phyloP scores from a whole-genome alignment of 2,329 filamentous ascomycete genomes.

The Trichoderma brevicompactum region DNA sequence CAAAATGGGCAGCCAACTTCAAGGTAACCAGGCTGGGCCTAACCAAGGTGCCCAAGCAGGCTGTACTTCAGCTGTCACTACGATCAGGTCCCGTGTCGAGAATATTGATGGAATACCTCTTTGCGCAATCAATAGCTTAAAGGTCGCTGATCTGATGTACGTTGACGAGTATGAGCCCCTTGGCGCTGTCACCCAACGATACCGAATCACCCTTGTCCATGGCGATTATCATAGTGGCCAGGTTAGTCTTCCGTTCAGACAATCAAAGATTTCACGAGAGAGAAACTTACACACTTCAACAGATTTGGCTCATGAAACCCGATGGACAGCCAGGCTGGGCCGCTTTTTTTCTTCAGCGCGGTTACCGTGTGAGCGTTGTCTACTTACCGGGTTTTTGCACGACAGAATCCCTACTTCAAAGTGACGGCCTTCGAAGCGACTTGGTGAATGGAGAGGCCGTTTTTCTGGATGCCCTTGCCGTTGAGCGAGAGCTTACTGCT shows the following conservation, averaged over 20 bases:
- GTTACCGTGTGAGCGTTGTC: conserved; percentile 50
- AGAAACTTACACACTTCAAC: neutral
- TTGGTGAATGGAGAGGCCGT: conserved; percentile 19
- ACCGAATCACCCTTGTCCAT: conserved; percentile 43
- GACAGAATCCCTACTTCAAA: conserved; percentile 36
- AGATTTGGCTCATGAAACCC: conserved; percentile 53
- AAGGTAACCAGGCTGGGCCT: no score
- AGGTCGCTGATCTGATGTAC: conserved; percentile 40
- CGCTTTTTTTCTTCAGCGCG: conserved; percentile 47
- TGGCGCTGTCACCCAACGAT: conserved; percentile 23
- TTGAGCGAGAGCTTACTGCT: conserved; percentile 44
- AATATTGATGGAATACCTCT: neutral
- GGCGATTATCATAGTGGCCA: conserved; percentile 45
- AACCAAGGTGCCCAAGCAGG: no score
- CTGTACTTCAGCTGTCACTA: no score
- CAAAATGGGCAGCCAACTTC: no score
- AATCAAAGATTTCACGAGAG: neutral
- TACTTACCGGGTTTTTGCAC: conserved; percentile 50
- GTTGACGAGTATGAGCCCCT: conserved; percentile 41
- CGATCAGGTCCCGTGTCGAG: no score
- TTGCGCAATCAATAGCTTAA: no score
- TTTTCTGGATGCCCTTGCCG: conserved; percentile 31
- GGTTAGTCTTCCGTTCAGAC: conserved; percentile 31
- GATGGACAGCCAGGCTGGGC: conserved; percentile 53
- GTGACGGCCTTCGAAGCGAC: conserved; percentile 25